Percentiles rank a stretch among this genome's conserved stretches.
Conservation (phyloP, 2,329 filamentous ascomycete species). For the Aspergillus ochraceus region DNA sequence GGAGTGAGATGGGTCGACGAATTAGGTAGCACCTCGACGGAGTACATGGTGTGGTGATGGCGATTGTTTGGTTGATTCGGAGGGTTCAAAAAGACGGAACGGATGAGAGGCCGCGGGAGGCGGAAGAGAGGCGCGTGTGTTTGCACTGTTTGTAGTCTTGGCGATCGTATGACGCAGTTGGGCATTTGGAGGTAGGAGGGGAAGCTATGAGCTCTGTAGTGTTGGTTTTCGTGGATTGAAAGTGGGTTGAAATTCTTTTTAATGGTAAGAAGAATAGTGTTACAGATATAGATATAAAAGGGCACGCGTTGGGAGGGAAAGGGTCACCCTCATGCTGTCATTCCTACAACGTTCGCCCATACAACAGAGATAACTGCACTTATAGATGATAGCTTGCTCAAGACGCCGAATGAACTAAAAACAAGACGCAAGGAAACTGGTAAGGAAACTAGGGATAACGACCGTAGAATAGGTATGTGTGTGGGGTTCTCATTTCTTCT, state of each 20-base stretch:
- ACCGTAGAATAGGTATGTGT: background rate
- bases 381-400: background rate
- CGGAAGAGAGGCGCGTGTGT: background rate
- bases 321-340: background rate
- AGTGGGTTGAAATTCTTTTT: background rate
- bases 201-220: too few relatives aligned
- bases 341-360: background rate
- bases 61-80: background rate
- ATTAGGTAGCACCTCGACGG: slow-evolving; percentile 79
- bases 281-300: background rate
- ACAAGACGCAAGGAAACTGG: slow-evolving; percentile 8
- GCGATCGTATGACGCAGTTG: slow-evolving; percentile 9
- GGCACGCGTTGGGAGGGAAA: background rate
- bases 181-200: too few relatives aligned
- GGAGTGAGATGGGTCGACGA: slow-evolving; percentile 69
- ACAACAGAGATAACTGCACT: slow-evolving; percentile 1
- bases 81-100: background rate
- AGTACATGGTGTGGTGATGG: slow-evolving; percentile 52
- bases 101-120: background rate
- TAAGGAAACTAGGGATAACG: background rate
- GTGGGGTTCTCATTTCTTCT: slow-evolving; percentile 62
- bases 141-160: background rate
- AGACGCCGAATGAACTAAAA: slow-evolving; percentile 5
- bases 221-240: too few relatives aligned
- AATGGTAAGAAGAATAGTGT: background rate